These are phyloP conservation scores for Mycena vulgaris DNA, from an alignment of 768 basidiomycete species.

Conservation along the genomic window DNA sequence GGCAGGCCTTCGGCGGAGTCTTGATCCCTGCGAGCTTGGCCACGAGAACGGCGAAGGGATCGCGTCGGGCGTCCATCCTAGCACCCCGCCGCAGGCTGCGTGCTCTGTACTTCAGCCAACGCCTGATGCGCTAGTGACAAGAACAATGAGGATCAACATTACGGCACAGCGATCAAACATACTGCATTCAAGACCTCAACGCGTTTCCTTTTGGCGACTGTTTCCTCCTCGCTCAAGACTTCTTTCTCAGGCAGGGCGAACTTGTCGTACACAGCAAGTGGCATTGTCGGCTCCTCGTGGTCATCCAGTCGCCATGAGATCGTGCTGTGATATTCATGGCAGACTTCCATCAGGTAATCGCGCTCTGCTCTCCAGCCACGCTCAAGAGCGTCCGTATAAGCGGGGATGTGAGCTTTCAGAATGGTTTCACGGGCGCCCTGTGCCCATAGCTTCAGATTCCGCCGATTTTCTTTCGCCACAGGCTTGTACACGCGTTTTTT, in stretches of 20 bases:
- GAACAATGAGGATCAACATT: not conserved
- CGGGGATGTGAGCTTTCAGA: not conserved
- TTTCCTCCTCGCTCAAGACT: not conserved
- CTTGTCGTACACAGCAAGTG: not conserved
- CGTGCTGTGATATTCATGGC: constrained; percentile 1
- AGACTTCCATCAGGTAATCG: not conserved
- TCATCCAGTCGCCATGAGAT: constrained; percentile 1
- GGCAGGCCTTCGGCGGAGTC: constrained; percentile 5
- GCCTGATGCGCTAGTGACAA: not conserved
- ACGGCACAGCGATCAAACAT: not conserved
- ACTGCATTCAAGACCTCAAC: constrained; percentile 1
- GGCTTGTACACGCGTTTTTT: constrained; percentile 1
- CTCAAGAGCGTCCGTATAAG: constrained; percentile 12
- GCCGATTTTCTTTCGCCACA: not conserved
- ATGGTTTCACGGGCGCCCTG: constrained; percentile 8
- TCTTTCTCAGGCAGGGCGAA: not conserved
- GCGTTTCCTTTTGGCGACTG: not conserved
- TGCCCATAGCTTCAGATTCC: constrained; percentile 16
- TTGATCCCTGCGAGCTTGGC: constrained; percentile 6
- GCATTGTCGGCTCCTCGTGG: constrained; percentile 10
- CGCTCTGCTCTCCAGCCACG: not conserved
- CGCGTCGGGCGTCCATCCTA: not conserved
- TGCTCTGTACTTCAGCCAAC: not conserved
- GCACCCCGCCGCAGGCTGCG: not conserved
- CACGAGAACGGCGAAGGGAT: constrained; percentile 2